phyloP scores from a whole-genome alignment of 495 filamentous ascomycete genomes.

The Parathielavia hyrcaniae region DNA sequence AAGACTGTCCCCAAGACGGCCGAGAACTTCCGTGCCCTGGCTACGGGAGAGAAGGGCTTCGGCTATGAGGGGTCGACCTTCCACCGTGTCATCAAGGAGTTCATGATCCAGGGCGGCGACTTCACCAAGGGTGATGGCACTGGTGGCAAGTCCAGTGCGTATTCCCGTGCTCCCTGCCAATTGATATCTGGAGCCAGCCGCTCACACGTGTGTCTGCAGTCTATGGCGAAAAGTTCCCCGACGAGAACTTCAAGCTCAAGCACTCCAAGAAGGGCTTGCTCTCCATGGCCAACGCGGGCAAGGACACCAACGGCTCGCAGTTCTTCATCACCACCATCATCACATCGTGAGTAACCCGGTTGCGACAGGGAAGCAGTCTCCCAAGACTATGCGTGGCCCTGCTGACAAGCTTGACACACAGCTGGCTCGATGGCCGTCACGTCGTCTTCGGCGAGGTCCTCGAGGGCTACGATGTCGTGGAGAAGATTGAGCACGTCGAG shows the following conservation, averaged over 20 bases:
- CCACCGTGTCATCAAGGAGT: slow-evolving; percentile 97
- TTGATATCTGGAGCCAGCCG: neutral
- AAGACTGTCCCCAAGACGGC: slow-evolving; percentile 96
- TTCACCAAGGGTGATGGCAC: slow-evolving; percentile 96
- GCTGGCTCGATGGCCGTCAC: slow-evolving; percentile 84
- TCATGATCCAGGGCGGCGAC: slow-evolving; percentile 99
- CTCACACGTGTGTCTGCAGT: slow-evolving; percentile 39
- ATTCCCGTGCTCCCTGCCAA: neutral
- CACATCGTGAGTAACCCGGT: slow-evolving; percentile 56
- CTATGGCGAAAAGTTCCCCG: slow-evolving; percentile 89
- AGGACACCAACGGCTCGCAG: slow-evolving; percentile 97
- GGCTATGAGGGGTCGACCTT: slow-evolving; percentile 93
- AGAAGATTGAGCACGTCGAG: slow-evolving; percentile 73
- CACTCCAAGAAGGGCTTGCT: slow-evolving; percentile 55
- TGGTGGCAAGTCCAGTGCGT: slow-evolving; percentile 83
- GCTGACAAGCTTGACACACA: slow-evolving; percentile 35
- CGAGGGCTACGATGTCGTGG: slow-evolving; percentile 86
- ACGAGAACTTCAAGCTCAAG: slow-evolving; percentile 99
- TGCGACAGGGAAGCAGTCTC: neutral
- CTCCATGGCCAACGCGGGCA: slow-evolving; percentile 96
- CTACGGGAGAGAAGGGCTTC: slow-evolving; percentile 94
- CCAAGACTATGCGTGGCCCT: neutral
- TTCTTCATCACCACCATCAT: slow-evolving; percentile 93
- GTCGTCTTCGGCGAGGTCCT: slow-evolving; percentile 90
- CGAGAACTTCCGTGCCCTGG: slow-evolving; percentile 97